Evolutionary conservation across 768 basidiomycete genomes (phyloP), one percentile per base, ranked within the genome.

Genomic region (Aureoboletus auriporus): DNA sequence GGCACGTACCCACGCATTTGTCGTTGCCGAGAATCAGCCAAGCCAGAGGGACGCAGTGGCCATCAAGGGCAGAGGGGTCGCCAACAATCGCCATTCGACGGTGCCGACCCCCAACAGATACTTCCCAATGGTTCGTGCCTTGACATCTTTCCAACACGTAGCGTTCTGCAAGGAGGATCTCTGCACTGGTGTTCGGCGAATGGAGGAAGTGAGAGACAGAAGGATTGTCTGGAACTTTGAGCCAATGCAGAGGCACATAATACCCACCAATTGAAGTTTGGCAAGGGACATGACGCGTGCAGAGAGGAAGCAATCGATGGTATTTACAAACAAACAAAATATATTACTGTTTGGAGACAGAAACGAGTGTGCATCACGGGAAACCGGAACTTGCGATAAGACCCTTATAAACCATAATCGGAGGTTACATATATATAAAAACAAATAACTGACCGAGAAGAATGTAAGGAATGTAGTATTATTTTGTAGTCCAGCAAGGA

Each of bases 181-280:
- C 92, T 0, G 83, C 77, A 54, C 83, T 79, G 13, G 76, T 77
- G 67, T 84, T 93, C 11, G 84, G 81, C 5, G 82, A 84, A 62
- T 78, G 77, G 16, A 87, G 77, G 61, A 95, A 86, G 69, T 93
- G 89, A 27, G 71, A 70, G 26, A 92, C 84, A 20, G 87, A 84
- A 0, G 94, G 36, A 92, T 92, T 66, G 96, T 93, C 67, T 97
- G 93, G 53, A 86, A 91, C 67, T 97, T 97, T 33, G 90, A 80
- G 0, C 94, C 82, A 55, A 96, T 74, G 69, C 94, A 89, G 57
- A 97, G 79, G 50, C 86, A 84, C 3, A 90, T 84, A 44, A 93
- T 76, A 48, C 94, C 94, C 49, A 96, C 91, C 34, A 96, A 83
- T 66, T 96, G 94, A 30, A 95, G 78, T 66, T 93, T 94, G 51